Percentiles rank a stretch among this genome's conserved stretches.
phyloP scores from a whole-genome alignment of 306 rosid species.

The Medicago truncatula region DNA sequence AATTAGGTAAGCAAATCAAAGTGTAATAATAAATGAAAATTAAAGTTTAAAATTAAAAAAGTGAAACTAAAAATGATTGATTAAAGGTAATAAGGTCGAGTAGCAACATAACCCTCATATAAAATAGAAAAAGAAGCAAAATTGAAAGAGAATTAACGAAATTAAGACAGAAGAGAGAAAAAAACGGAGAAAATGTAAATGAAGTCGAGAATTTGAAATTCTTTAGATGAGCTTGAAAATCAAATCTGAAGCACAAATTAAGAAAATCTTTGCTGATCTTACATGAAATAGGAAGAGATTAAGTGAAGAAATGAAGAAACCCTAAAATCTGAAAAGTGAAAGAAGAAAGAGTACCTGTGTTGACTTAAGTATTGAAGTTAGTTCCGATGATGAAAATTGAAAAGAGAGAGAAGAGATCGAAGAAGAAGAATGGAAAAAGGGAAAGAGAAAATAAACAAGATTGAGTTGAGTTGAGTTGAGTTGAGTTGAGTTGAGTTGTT shows the following conservation, averaged over 20 bases:
- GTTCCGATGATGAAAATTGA: neutral
- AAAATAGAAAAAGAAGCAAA: slow-evolving; percentile 27
- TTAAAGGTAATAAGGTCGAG: slow-evolving; percentile 19
- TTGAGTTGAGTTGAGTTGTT: slow-evolving; percentile 24
- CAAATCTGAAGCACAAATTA: slow-evolving; percentile 34
- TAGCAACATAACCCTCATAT: neutral
- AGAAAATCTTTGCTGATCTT: slow-evolving; percentile 41
- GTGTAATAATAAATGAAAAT: neutral
- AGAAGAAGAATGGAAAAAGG: neutral
- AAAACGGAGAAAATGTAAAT: slow-evolving; percentile 4
- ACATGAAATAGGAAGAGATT: neutral
- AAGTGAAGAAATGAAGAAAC: slow-evolving; percentile 29
- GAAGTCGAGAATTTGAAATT: neutral
- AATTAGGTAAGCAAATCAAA: slow-evolving; percentile 34
- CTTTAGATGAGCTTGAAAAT: neutral
- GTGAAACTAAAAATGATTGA: neutral
- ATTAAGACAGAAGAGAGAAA: neutral
- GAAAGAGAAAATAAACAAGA: slow-evolving; percentile 45
- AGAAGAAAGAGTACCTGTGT: slow-evolving; percentile 36
- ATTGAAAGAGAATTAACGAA: slow-evolving; percentile 16
- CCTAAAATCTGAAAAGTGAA: slow-evolving; percentile 47
- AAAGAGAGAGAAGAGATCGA: slow-evolving; percentile 44
- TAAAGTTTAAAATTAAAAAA: neutral
- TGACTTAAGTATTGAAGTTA: neutral
- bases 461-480: slow-evolving; percentile 27